Evolutionary conservation across 495 filamentous ascomycete genomes (phyloP).

Genomic region (Cercophora sp.): DNA sequence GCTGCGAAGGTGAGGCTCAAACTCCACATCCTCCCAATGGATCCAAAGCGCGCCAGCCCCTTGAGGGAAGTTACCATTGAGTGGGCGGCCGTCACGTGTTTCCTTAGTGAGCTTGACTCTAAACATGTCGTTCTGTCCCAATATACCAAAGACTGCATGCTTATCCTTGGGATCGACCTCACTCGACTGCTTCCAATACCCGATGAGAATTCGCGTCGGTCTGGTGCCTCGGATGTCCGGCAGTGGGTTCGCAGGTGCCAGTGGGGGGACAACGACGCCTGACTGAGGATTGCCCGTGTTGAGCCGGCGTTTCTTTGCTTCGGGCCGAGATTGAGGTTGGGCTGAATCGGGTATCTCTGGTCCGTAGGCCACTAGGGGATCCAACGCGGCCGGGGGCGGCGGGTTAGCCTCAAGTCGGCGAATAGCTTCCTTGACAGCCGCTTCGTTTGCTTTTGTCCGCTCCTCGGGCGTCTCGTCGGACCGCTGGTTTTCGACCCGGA

Average conservation of each 20-base stretch:
- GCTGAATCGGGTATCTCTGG: conserved; percentile 37
- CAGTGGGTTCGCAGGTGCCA: not conserved
- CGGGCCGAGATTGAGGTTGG: conserved; percentile 24
- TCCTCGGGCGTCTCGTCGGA: conserved; percentile 30
- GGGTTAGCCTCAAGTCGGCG: conserved; percentile 31
- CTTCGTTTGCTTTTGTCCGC: conserved; percentile 13
- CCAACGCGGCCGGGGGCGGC: conserved; percentile 31
- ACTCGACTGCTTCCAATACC: conserved; percentile 47
- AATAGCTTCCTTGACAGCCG: conserved; percentile 38
- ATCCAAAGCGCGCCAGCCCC: conserved; percentile 54
- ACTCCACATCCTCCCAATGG: conserved; percentile 49
- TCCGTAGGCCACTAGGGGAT: conserved; percentile 41
- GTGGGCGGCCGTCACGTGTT: conserved; percentile 46
- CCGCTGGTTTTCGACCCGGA: conserved; percentile 33
- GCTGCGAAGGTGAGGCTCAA: conserved; percentile 42
- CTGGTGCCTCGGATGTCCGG: conserved; percentile 30
- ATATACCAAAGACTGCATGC: conserved; percentile 50
- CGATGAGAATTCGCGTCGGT: conserved; percentile 46
- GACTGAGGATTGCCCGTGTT: not conserved
- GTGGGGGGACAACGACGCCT: not conserved
- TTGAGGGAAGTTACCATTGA: conserved; percentile 46
- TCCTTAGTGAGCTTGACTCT: conserved; percentile 47
- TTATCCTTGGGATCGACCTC: conserved; percentile 34
- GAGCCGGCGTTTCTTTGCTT: conserved; percentile 38
- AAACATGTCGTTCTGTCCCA: conserved; percentile 52